These are phyloP conservation scores for Nigrospora oryzae DNA, from an alignment of 2,329 filamentous ascomycete genomes.

Conservation along the genomic window DNA sequence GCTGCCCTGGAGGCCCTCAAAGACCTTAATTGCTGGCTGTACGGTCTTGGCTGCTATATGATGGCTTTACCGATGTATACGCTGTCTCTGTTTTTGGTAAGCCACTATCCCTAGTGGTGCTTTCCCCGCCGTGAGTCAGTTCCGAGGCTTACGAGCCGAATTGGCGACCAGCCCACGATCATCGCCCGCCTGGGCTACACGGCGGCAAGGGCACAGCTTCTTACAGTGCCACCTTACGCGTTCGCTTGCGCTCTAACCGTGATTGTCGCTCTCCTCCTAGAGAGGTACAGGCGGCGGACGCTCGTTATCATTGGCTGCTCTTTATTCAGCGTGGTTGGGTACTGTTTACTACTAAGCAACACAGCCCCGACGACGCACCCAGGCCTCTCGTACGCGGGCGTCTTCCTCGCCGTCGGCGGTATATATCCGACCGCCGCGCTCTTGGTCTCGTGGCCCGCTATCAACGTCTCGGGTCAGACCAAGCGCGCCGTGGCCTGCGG, in stretches of 20 bases:
- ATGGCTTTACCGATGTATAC: constrained; percentile 58
- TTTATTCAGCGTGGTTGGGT: constrained; percentile 33
- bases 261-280: too few species aligned
- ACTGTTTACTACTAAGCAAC: constrained; percentile 29
- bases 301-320: constrained; percentile 34
- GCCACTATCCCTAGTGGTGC: constrained; percentile 31
- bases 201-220: constrained; percentile 47
- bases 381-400: constrained; percentile 29
- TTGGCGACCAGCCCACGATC: constrained; percentile 46
- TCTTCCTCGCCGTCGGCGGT: constrained; percentile 33
- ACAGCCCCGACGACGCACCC: constrained; percentile 27
- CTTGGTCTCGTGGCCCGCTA: constrained; percentile 50
- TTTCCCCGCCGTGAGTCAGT: neutral
- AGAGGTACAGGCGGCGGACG: constrained; percentile 18
- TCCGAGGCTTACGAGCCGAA: constrained; percentile 22
- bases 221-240: constrained; percentile 55
- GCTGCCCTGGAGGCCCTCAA: constrained; percentile 55
- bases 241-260: constrained; percentile 47
- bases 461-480: constrained; percentile 46
- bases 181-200: constrained; percentile 42
- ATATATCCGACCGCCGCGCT: constrained; percentile 49
- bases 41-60: constrained; percentile 63
- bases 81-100: constrained; percentile 43
- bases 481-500: constrained; percentile 48
- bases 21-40: constrained; percentile 66